Evolutionary conservation across 768 basidiomycete genomes (phyloP), one percentile per base, ranked within the genome.

Genomic region (Gautieria morchelliformis): DNA sequence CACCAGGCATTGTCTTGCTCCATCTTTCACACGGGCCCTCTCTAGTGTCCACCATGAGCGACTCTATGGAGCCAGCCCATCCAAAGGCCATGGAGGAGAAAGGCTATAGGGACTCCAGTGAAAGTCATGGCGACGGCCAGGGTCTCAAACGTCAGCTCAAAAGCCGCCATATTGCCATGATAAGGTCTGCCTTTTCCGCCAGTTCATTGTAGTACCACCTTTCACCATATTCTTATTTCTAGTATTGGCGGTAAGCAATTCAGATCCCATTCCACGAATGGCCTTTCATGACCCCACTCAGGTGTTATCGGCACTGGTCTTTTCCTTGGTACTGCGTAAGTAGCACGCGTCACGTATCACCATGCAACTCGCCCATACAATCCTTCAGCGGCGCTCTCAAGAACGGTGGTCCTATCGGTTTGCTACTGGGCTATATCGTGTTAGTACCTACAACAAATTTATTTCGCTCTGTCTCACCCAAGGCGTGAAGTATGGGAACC

Each of bases 101-200:
- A 32, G 37, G 56, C n/a, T n/a, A 24, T 17, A 46, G 41, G 17
- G 20, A n/a, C n/a, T 44, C 42, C n/a, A n/a, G n/a, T n/a, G 42
- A 37, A 9, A 17, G 2, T 22, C 27, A 22, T 19, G 45, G 19
- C 5, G 35, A 37, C n/a, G 22, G 56, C 7, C 10, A 42, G n/a
- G 56, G 46, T 49, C 79, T 85, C 41, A 70, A 77, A 11, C 76
- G 84, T 49, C 83, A 86, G 68, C 71, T 86, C 61, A 86, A 86
- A 68, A 88, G 87, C 64, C 75, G 88, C 15, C 89, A 90, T 66
- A 77, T 90, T 59, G 84, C 87, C 51, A 88, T 89, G 87, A 89
- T 89, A 62, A 87, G 86, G 84, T 75, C 52, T 49, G 70, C 61
- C 8, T 11, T 14, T 6, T 24, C 48, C 8, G 39, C 22, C 5